Evolutionary conservation across 225 moss, liverwort and hornwort species (phyloP).

Genomic region (Bryoerythrophyllum caledonicum): DNA sequence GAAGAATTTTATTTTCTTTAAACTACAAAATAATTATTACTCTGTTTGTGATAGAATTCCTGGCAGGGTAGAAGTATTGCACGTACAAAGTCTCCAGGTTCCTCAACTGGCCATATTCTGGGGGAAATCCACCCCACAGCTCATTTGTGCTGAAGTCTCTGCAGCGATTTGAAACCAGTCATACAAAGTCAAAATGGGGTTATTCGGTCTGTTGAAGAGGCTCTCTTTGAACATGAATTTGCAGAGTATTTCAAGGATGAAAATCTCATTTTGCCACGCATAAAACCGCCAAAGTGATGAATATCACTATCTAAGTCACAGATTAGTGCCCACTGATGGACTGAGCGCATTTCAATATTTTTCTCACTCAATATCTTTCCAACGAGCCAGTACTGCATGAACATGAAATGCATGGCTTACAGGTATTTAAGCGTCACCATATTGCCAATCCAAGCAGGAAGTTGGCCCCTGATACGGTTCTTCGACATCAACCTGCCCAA

Average conservation of each 20-base stretch:
- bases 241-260: no score
- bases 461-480: slow-evolving; percentile 43
- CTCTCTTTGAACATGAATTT: no score
- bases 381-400: background rate
- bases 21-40: no score
- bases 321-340: background rate
- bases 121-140: slow-evolving; percentile 54
- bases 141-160: slow-evolving; percentile 53
- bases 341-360: background rate
- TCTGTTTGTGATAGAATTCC: no score
- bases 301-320: background rate
- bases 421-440: slow-evolving; percentile 41
- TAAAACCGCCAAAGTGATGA: no score
- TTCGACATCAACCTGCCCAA: slow-evolving; percentile 30
- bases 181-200: background rate
- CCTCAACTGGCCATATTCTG: slow-evolving; percentile 45
- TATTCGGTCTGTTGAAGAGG: no score
- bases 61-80: background rate
- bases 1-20: no score
- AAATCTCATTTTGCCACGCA: no score
- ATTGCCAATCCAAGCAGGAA: slow-evolving; percentile 48
- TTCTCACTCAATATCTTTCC: background rate
- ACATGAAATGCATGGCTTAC: slow-evolving; percentile 18
- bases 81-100: slow-evolving; percentile 47
- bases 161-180: background rate